Evolutionary conservation across 2,329 filamentous ascomycete species (phyloP).

Genomic region (Fusarium nanum): DNA sequence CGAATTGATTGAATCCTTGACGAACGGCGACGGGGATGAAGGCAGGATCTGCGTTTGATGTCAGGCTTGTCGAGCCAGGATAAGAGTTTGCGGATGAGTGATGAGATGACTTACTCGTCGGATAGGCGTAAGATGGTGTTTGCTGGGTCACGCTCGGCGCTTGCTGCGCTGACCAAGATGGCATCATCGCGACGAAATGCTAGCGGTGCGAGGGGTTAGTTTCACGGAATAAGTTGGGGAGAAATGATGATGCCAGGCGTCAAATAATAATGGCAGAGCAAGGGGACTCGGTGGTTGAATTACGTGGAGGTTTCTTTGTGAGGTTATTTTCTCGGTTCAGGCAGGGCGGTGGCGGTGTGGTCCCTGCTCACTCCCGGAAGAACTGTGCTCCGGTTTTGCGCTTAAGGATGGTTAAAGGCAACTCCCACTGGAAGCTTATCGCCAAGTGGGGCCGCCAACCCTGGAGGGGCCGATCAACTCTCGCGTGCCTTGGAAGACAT

Average conservation of each 20-base stretch:
- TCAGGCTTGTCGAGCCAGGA: slow-evolving; percentile 39
- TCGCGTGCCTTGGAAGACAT: slow-evolving; percentile 25
- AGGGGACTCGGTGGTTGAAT: slow-evolving; percentile 21
- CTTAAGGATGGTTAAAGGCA: not conserved
- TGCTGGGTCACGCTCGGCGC: slow-evolving; percentile 57
- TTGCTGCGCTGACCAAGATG: slow-evolving; percentile 54
- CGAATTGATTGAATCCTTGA: slow-evolving; percentile 66
- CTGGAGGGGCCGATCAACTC: slow-evolving; percentile 27
- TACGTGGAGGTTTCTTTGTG: slow-evolving; percentile 16
- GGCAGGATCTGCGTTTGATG: slow-evolving; percentile 59
- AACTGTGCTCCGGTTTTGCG: slow-evolving; percentile 22
- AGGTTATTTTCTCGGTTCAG: slow-evolving; percentile 45
- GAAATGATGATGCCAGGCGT: slow-evolving; percentile 30
- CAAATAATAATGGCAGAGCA: slow-evolving; percentile 21
- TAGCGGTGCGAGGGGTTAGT: slow-evolving; percentile 44
- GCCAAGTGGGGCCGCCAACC: slow-evolving; percentile 33
- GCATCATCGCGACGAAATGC: slow-evolving; percentile 50
- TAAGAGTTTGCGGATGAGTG: not conserved
- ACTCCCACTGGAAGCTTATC: slow-evolving; percentile 24
- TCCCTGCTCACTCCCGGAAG: slow-evolving; percentile 44
- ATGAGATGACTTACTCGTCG: slow-evolving; percentile 51
- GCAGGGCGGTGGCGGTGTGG: slow-evolving; percentile 41
- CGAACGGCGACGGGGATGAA: slow-evolving; percentile 72
- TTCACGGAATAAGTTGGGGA: slow-evolving; percentile 27
- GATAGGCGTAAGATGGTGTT: slow-evolving; percentile 54